Evolutionary conservation across 148 eudicot genomes (phyloP).

Genomic region (Rhododendron henanense): DNA sequence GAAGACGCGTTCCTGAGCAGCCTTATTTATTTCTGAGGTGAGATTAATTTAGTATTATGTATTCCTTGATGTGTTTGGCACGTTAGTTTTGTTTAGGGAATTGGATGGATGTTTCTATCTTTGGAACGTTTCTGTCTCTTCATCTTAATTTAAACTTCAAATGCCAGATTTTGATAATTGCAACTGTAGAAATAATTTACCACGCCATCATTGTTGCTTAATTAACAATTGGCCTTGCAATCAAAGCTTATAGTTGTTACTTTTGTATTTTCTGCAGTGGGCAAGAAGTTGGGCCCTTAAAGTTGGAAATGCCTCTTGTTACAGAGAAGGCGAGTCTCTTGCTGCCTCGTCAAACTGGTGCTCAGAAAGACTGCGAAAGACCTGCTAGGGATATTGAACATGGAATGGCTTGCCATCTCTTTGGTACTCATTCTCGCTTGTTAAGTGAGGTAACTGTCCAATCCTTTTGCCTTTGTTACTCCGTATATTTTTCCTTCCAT

Average conservation of each 20-base stretch:
- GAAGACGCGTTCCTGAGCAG: slow-evolving; percentile 60
- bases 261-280: slow-evolving; percentile 50
- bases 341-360: slow-evolving; percentile 23
- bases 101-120: not conserved
- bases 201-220: not conserved
- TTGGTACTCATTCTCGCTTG: slow-evolving; percentile 33
- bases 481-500: not conserved
- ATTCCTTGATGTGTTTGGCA: not conserved
- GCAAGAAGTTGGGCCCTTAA: slow-evolving; percentile 50
- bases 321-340: slow-evolving; percentile 15
- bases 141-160: not conserved
- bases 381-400: slow-evolving; percentile 39
- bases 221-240: not conserved
- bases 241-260: not conserved
- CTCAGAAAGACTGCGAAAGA: slow-evolving; percentile 21
- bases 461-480: not conserved
- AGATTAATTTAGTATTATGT: not conserved
- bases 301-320: slow-evolving; percentile 24
- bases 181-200: not conserved
- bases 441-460: slow-evolving; percentile 48
- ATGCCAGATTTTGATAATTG: not conserved
- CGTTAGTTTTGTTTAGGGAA: not conserved
- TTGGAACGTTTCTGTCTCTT: not conserved
- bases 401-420: slow-evolving; percentile 36
- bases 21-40: slow-evolving; percentile 64